phyloP scores from a whole-genome alignment of 768 basidiomycete genomes.

The Leccinum incarnatum region DNA sequence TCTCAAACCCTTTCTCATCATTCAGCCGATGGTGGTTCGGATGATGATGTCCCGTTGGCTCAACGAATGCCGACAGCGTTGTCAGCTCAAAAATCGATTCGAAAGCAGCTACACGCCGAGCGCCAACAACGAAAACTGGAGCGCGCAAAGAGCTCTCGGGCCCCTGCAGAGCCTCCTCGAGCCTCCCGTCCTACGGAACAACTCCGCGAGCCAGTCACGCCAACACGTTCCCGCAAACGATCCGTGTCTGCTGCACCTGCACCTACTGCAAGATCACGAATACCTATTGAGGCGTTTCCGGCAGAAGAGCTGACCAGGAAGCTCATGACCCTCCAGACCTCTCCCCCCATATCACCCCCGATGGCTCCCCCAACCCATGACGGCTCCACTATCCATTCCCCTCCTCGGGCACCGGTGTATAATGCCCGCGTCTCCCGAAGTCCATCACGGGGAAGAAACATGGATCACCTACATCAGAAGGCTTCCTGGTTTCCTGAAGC shows the following conservation, averaged over 20 bases:
- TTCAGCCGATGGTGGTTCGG: conserved; percentile 37
- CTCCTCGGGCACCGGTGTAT: conserved; percentile 12
- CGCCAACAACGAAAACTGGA: conserved; percentile 54
- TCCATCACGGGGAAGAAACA: conserved; percentile 19
- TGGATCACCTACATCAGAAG: conserved; percentile 22
- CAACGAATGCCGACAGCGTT: conserved; percentile 80
- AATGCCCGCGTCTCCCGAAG: conserved; percentile 18
- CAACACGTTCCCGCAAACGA: conserved; percentile 36
- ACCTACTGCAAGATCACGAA: conserved; percentile 26
- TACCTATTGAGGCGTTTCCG: conserved; percentile 41
- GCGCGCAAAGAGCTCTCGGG: conserved; percentile 34
- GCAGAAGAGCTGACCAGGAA: conserved; percentile 59
- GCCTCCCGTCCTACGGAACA: conserved; percentile 16
- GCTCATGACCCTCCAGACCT: conserved; percentile 49
- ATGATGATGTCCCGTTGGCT: conserved; percentile 85
- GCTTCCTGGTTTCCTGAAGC: conserved; percentile 19
- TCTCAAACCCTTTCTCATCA: conserved; percentile 23
- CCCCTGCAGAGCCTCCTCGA: conserved; percentile 18
- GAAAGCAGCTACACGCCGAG: conserved; percentile 68
- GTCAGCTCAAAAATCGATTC: conserved; percentile 77
- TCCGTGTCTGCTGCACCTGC: conserved; percentile 29
- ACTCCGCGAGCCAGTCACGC: conserved; percentile 33
- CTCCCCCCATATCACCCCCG: conserved; percentile 15
- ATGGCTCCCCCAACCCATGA: conserved; percentile 12
- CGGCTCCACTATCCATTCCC: conserved; percentile 5